Evolutionary conservation across 176 grass and related monocot genomes (phyloP), one percentile per base, ranked within the genome.

Genomic region (Ensete glaucum): DNA sequence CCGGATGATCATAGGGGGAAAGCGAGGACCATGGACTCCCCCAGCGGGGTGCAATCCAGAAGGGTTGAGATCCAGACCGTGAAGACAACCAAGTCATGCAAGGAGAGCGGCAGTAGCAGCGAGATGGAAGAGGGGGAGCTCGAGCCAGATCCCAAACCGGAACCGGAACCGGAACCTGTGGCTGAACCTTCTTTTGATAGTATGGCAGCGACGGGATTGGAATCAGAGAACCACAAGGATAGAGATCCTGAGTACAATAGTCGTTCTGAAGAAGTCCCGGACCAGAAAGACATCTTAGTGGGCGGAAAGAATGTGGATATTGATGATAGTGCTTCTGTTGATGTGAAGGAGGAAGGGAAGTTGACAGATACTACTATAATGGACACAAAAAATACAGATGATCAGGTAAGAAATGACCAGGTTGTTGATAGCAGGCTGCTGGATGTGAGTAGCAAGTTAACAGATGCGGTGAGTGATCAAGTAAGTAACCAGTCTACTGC

Each of bases 121-220:
- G 95, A 99, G 75, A 91, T 94, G 81, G 95, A 99, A 83, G 95
- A 99, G 86, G 95, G 95, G 66, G 90, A 99, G 80, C 78, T 99
- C 11, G 81, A 92, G 9, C 88, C 84, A 34, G 90, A 94, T 79
- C 86, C 34, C 34, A 43, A 43, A 43, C 34, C 73, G 9, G 78
- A 82, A 54, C 11, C 74, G 53, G 89, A 88, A 63, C 9, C 26
- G 6, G 86, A 85, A 60, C 72, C 50, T 20, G 74, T 16, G 26
- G 72, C 56, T 54, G 73, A 81, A 74, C 64, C 79, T 54, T 51
- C 20, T 50, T 22, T 62, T 73, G 68, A 72, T 13, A 62, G 62
- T 62, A 86, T 81, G 29, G 57, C 57, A 67, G 56, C 29, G 15
- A 80, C 74, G 48, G 60, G n/a, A 58, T 62, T 49, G 79, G 73